Percentiles rank a stretch among this genome's conserved stretches.
These are phyloP conservation scores for Helianthus tuberosus DNA, from an alignment of 129 eudicot species.

Conservation along the genomic window DNA sequence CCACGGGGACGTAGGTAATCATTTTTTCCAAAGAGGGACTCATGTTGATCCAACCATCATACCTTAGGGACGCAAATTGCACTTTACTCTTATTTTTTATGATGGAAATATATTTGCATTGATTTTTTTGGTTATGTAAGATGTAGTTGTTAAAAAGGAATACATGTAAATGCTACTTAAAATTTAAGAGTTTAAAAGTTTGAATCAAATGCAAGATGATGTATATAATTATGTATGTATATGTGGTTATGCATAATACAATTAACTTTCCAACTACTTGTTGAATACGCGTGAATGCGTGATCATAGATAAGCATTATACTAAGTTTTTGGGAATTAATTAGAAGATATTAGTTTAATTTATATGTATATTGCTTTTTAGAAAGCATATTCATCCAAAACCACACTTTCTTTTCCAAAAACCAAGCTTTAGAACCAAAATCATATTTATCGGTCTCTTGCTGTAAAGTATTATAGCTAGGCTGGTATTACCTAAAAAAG, in stretches of 20 bases:
- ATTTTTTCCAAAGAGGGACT: too few relatives aligned
- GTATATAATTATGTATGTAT: background rate
- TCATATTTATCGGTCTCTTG: conserved; percentile 16
- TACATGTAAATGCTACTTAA: too few relatives aligned
- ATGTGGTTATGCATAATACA: background rate
- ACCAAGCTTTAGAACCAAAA: conserved; percentile 4
- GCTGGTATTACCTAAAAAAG: conserved; percentile 40
- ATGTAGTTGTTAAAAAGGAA: too few relatives aligned
- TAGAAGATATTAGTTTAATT: conserved; percentile 13
- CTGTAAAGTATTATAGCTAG: conserved; percentile 41
- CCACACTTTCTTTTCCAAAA: conserved; percentile 26
- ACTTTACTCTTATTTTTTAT: too few relatives aligned
- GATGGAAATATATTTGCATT: too few relatives aligned
- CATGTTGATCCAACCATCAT: too few relatives aligned
- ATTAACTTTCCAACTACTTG: background rate
- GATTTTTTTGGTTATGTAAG: too few relatives aligned
- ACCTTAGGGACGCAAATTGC: too few relatives aligned
- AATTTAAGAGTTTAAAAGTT: too few relatives aligned
- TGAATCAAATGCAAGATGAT: too few relatives aligned
- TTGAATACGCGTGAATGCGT: conserved; percentile 17
- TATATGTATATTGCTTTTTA: conserved; percentile 15
- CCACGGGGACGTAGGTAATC: too few relatives aligned
- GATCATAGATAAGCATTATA: background rate
- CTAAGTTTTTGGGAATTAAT: background rate
- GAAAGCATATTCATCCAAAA: conserved; percentile 42